phyloP scores from a whole-genome alignment of 2,329 filamentous ascomycete genomes.

The Verticillium zaregamsianum region DNA sequence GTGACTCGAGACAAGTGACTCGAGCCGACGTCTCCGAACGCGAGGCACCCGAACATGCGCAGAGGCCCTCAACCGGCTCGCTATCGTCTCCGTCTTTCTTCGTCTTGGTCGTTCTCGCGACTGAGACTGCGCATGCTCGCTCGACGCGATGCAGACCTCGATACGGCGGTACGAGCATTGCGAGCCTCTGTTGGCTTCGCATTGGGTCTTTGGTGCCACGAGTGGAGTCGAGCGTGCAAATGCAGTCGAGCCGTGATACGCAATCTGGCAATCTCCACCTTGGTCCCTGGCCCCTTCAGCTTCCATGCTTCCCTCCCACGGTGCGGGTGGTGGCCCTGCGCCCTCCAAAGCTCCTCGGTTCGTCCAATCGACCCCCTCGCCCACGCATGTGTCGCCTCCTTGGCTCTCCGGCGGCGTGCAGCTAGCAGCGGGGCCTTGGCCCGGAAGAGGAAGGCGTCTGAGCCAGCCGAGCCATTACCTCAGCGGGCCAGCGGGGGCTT shows the following conservation, averaged over 20 bases:
- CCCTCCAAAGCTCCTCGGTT: background rate
- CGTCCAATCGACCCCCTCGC: background rate
- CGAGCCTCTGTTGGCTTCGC: background rate
- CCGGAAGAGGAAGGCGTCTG: background rate
- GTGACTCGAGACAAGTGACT: background rate
- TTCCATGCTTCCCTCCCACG: background rate
- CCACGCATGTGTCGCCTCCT: background rate
- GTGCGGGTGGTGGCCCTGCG: background rate
- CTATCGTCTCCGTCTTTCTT: background rate
- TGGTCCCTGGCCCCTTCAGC: background rate
- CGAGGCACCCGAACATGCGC: background rate
- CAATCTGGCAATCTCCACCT: background rate
- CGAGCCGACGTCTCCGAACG: background rate
- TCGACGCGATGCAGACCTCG: background rate
- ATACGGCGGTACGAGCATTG: background rate
- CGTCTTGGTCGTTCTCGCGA: background rate
- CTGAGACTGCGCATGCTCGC: no score
- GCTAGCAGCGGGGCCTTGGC: background rate
- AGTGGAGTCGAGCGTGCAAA: background rate
- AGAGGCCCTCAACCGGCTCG: background rate
- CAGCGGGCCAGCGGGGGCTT: background rate
- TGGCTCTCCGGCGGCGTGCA: background rate
- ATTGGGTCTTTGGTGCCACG: background rate
- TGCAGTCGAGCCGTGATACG: background rate
- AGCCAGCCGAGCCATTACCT: background rate